Percentiles rank a stretch among this genome's conserved stretches.
Evolutionary conservation across 768 basidiomycete species (phyloP).

Genomic region (Mycena vitilis): DNA sequence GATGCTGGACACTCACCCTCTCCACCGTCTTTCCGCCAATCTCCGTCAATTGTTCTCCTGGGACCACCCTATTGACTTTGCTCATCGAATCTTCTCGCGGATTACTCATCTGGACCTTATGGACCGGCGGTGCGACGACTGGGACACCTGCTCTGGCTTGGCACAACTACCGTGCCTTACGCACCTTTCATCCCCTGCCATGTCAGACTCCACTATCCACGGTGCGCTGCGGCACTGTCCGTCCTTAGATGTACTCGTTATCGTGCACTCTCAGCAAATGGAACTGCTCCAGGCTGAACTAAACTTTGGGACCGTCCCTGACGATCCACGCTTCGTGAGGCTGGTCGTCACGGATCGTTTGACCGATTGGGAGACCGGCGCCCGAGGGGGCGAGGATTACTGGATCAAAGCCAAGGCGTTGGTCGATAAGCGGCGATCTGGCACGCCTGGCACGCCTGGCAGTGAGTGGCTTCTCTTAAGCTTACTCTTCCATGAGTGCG

Average conservation of each 20-base stretch:
- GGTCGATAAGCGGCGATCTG: background rate
- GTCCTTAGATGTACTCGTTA: background rate
- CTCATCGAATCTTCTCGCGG: background rate
- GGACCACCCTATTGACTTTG: background rate
- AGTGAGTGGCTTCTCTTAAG: background rate
- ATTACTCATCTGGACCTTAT: background rate
- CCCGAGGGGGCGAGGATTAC: constrained; percentile 5
- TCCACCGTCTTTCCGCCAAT: background rate
- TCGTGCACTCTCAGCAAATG: background rate
- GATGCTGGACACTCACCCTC: background rate
- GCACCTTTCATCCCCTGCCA: background rate
- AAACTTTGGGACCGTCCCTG: too few species aligned
- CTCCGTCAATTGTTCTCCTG: background rate
- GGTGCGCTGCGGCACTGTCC: background rate
- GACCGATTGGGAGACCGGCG: background rate
- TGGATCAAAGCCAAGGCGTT: background rate
- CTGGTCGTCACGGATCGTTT: background rate
- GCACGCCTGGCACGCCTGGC: background rate
- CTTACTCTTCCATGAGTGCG: background rate
- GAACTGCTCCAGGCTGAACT: background rate
- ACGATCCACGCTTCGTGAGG: constrained; percentile 1
- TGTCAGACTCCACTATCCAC: background rate
- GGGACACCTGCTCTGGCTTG: background rate
- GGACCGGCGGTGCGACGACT: background rate
- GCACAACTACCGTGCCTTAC: background rate